Base-by-base conservation (phyloP, 148 eudicot species). In the Rhododendron griersonianum region DNA sequence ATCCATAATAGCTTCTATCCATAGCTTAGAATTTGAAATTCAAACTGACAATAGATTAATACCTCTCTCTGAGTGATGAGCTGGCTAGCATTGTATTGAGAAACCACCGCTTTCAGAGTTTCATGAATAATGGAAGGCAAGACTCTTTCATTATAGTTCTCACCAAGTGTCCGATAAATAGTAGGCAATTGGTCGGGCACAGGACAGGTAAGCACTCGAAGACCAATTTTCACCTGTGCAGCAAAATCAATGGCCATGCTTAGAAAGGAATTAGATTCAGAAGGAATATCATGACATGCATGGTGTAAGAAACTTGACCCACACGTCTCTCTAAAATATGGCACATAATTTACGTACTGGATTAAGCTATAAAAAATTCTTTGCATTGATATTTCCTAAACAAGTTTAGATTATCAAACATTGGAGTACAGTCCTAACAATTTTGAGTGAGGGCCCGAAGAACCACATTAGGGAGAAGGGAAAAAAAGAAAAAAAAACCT, bases 21-120 rank as follows among this genome's bases (percentile, higher is more conserved):
- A 1, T 45, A 59, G 13, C n/a, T 13, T 65, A 23, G 23, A 21
- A 63, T 83, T 4, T 19, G 23, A 33, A 83, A 41, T 7, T 21
- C 18, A 30, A 57, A 35, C 59, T 18, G 3, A 37, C 8, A 51
- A 7, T 25, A 84, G 77, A n/a, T 84, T 41, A 85, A 57, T 87
- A 95, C 99, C 98, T 96, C 99, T 90, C 99, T 91, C 91, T 96
- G 99, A 86, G 99, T 95, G 35, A 96, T 92, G 28, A 96, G 95
- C 91, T 96, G 98, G 90, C 99, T 96, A 39, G 99, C 99, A 85
- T 95, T 96, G 87, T 96, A 96, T 74, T 94, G 99, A 33, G 99
- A 98, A 88, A 96, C 98, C 80, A 95, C 99, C 85, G 99, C 91
- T 89, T 95, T 96, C 93, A 96, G 83, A 82, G 98, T 95, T 89